phyloP scores from a whole-genome alignment of 345 rosid species.

The Geranium rotundifolium region DNA sequence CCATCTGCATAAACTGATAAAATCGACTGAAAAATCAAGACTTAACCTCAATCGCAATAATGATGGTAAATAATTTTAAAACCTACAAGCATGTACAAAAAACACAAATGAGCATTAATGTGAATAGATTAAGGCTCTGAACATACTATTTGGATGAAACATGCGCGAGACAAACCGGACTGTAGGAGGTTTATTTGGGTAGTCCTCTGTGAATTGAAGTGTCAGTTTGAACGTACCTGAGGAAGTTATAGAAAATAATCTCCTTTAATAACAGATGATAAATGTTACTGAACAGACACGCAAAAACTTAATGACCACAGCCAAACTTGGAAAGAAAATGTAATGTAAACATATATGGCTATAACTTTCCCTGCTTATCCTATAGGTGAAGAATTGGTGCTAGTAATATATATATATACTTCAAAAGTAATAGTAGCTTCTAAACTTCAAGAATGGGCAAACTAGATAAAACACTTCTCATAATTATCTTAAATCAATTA shows the following conservation, averaged over 20 bases:
- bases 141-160: conserved; percentile 55
- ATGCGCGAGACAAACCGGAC: conserved; percentile 51
- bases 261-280: background rate
- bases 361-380: no score
- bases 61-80: background rate
- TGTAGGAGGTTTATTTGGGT: conserved; percentile 51
- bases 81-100: background rate
- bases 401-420: background rate
- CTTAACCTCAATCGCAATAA: background rate
- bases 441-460: background rate
- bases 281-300: background rate
- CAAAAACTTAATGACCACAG: background rate
- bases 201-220: conserved; percentile 46
- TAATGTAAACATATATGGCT: no score
- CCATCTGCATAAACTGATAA: conserved; percentile 89
- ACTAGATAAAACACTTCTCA: background rate
- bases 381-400: no score
- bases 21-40: background rate
- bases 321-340: background rate
- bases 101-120: background rate
- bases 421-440: background rate
- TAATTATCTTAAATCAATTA: background rate
- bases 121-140: background rate
- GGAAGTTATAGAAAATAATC: conserved; percentile 1
- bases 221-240: conserved; percentile 53